These are phyloP conservation scores for Coemansia sp. DNA, from an alignment of 192 early-diverging fungal species.

Conservation along the genomic window DNA sequence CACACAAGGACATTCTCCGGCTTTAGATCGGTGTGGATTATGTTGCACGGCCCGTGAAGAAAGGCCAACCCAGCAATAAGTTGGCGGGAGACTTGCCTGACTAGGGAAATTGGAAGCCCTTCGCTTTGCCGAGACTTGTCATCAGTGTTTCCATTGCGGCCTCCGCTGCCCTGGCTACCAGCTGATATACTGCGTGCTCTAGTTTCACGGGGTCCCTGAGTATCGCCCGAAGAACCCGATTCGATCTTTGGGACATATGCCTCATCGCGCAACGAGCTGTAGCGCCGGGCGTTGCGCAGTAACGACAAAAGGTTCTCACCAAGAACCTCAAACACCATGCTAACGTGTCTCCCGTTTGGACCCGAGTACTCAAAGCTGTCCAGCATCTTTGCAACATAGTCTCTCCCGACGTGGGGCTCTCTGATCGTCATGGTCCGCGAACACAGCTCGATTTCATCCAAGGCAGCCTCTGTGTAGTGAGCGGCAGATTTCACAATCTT, in stretches of 20 bases:
- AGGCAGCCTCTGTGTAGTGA: conserved; percentile 93
- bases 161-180: conserved; percentile 12
- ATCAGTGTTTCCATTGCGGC: conserved; percentile 10
- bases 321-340: conserved; percentile 97
- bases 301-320: conserved; percentile 92
- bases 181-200: conserved; percentile 3
- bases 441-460: conserved; percentile 94
- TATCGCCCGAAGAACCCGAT: conserved; percentile 23
- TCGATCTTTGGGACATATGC: conserved; percentile 24
- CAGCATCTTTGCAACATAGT: conserved; percentile 80
- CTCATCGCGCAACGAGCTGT: conserved; percentile 37
- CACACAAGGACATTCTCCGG: conserved; percentile 97
- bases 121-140: conserved; percentile 31
- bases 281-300: conserved; percentile 63
- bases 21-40: conserved; percentile 98
- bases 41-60: conserved; percentile 88
- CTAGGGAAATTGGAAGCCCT: conserved; percentile 82
- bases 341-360: conserved; percentile 87
- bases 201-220: neutral
- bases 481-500: conserved; percentile 96
- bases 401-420: conserved; percentile 40
- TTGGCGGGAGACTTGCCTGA: conserved; percentile 89
- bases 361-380: conserved; percentile 91
- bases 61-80: conserved; percentile 91
- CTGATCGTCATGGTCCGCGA: conserved; percentile 65